Base-by-base conservation (phyloP, 1,139 yeast species). In the Debaryomyces robertsiae region DNA sequence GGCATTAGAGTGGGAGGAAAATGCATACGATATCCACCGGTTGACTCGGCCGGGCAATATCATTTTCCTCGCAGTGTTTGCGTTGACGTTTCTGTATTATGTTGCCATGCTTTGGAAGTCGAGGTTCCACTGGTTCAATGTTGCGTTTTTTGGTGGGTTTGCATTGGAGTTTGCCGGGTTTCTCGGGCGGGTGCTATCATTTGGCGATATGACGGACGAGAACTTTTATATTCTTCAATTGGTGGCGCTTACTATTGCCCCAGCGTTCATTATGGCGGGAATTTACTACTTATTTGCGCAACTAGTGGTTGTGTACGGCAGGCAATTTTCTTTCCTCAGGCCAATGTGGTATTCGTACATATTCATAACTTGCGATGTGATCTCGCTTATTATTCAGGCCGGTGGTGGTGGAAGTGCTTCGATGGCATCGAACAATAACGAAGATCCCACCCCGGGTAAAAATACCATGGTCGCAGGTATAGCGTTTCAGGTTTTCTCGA, bases 191-290 rank as follows among this genome's bases (percentile, higher is more conserved):
- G 60, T 64, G 2, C 45, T 65, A 24, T 62, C 80, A 9, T 60
- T 77, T 37, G 60, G 69, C 38, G 65, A 67, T 45, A 63, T 78
- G 50, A 58, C 66, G 6, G 57, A 63, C 33, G 46, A 65, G 36
- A 58, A 74, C 46, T 67, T 67, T 33, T 89, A 73, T 58, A 61
- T 87, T 41, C 60, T 81, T 45, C 96, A 90, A 61, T 76, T 81
- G 48, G 75, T 82, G 39, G 66, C 82, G 45, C 65, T 89, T 44
- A 87, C 95, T 0, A 64, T 89, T 38, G 93, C 89, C 0, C 96
- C 97, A 0, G 91, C 93, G 7, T 88, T 90, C 58, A 68, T 87
- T 40, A 85, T 87, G 89, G 96, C 84, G 7, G 96, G 95, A 2
- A 72, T 90, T 6, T 90, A 90, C 61, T 85, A 77, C 52, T 65